Percentiles rank a stretch among this genome's conserved stretches.
Conservation (phyloP, 2,329 filamentous ascomycete species). For the Cordyceps cicadae region DNA sequence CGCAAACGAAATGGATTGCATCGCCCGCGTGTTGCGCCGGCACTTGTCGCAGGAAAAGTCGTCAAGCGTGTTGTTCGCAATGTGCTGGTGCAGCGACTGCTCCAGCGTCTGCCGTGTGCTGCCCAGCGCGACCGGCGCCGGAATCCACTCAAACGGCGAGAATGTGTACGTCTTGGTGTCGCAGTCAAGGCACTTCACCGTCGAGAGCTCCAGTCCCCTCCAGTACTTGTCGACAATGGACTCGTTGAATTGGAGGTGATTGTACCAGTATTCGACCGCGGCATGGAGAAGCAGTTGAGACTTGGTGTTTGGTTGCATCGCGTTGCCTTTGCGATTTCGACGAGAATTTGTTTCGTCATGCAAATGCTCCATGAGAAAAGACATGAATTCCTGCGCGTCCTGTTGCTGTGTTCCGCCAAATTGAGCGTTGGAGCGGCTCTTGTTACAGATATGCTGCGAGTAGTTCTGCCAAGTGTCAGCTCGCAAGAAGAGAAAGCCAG, state of each 20-base stretch:
- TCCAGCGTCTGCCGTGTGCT: slow-evolving; percentile 33
- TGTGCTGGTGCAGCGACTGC: slow-evolving; percentile 63
- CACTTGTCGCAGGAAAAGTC: slow-evolving; percentile 70
- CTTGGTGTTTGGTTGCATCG: slow-evolving; percentile 25
- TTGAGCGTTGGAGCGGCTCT: slow-evolving; percentile 23
- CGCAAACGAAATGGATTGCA: slow-evolving; percentile 65
- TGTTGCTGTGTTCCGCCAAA: slow-evolving; percentile 75
- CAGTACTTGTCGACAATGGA: slow-evolving; percentile 77
- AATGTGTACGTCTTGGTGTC: slow-evolving; percentile 40
- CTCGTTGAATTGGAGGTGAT: slow-evolving; percentile 59
- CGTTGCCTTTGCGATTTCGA: slow-evolving; percentile 33
- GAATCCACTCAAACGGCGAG: slow-evolving; percentile 46
- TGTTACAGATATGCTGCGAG: slow-evolving; percentile 30
- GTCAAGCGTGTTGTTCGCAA: slow-evolving; percentile 56
- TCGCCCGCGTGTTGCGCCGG: slow-evolving; percentile 57
- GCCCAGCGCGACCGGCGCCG: slow-evolving; percentile 30
- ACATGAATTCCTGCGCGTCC: slow-evolving; percentile 84
- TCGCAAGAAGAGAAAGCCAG: slow-evolving; percentile 9
- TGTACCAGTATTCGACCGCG: slow-evolving; percentile 66
- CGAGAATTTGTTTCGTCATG: slow-evolving; percentile 73
- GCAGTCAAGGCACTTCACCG: slow-evolving; percentile 57
- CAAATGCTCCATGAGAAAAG: slow-evolving; percentile 71
- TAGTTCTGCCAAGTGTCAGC: slow-evolving; percentile 42
- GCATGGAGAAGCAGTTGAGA: slow-evolving; percentile 38
- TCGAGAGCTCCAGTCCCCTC: slow-evolving; percentile 65